These are phyloP conservation scores for Tanacetum coccineum DNA, from an alignment of 129 eudicot genomes.

Conservation along the genomic window DNA sequence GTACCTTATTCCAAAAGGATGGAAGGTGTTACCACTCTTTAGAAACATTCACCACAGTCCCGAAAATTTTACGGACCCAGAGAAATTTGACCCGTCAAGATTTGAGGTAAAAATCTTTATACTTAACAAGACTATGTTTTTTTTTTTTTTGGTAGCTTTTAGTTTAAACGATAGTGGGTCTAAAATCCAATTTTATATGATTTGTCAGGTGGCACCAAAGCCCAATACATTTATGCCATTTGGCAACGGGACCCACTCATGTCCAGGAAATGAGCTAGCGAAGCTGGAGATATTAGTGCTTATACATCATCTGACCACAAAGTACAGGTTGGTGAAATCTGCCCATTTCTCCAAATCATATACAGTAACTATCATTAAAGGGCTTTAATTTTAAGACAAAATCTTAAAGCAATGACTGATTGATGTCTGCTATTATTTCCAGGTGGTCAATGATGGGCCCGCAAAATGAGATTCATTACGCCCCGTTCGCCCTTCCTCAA, in stretches of 20 bases:
- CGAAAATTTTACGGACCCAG: conserved; percentile 74
- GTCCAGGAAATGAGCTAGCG: conserved; percentile 96
- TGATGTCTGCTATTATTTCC: conserved; percentile 24
- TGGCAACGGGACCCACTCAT: conserved; percentile 95
- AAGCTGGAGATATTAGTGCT: conserved; percentile 85
- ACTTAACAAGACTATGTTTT: neutral
- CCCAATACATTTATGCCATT: conserved; percentile 96
- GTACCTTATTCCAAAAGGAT: conserved; percentile 92
- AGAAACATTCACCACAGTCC: conserved; percentile 97
- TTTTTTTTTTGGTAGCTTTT: neutral
- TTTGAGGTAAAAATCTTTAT: conserved; percentile 62
- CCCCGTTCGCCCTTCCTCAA: conserved; percentile 97
- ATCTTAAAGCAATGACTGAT: conserved; percentile 8
- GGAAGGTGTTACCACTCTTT: conserved; percentile 95
- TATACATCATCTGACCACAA: conserved; percentile 88
- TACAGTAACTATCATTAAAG: conserved; percentile 1
- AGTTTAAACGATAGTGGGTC: neutral
- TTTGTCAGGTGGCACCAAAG: conserved; percentile 81
- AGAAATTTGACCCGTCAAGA: conserved; percentile 97
- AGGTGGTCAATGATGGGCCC: conserved; percentile 96
- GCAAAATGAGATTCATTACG: conserved; percentile 86
- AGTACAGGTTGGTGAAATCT: conserved; percentile 67
- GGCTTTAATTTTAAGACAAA: neutral
- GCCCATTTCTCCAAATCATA: neutral
- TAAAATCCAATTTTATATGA: conserved; percentile 23